These are phyloP conservation scores for Nymphaea colorata DNA, from an alignment of 164 flowering plant species.

Conservation along the genomic window DNA sequence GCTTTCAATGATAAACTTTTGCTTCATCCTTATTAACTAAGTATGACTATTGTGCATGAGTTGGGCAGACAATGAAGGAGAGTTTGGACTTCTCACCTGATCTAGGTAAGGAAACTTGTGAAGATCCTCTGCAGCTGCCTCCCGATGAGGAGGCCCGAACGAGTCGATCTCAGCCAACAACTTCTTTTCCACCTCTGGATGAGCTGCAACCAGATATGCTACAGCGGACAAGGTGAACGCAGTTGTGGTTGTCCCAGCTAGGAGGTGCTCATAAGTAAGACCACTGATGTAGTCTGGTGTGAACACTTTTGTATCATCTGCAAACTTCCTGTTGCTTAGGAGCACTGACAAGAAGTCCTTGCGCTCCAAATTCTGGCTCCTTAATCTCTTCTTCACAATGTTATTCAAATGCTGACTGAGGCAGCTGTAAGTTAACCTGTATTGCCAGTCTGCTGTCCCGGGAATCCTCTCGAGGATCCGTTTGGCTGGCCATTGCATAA, in stretches of 20 bases:
- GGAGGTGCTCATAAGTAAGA: slow-evolving; percentile 77
- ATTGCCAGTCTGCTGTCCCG: slow-evolving; percentile 67
- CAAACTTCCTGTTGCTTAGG: slow-evolving; percentile 33
- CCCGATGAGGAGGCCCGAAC: slow-evolving; percentile 41
- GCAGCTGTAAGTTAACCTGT: slow-evolving; percentile 40
- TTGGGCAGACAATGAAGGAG: too few relatives aligned
- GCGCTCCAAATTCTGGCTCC: slow-evolving; percentile 15
- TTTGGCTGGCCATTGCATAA: slow-evolving; percentile 74
- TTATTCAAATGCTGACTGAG: slow-evolving; percentile 43
- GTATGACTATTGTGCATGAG: too few relatives aligned
- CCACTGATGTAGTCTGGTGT: slow-evolving; percentile 72
- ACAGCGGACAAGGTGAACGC: slow-evolving; percentile 69
- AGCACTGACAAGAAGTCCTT: slow-evolving; percentile 74
- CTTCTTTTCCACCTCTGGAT: slow-evolving; percentile 73
- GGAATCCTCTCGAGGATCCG: slow-evolving; percentile 68
- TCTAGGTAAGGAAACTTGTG: slow-evolving; percentile 82
- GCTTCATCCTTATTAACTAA: too few relatives aligned
- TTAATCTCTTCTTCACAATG: slow-evolving; percentile 56
- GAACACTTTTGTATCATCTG: slow-evolving; percentile 42
- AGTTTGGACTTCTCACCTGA: slow-evolving; percentile 29
- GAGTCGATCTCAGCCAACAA: slow-evolving; percentile 65
- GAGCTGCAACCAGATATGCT: slow-evolving; percentile 63
- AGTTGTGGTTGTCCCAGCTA: slow-evolving; percentile 91
- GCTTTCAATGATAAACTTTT: too few relatives aligned
- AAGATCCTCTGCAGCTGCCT: slow-evolving; percentile 67